phyloP scores from a whole-genome alignment of 441 rosid genomes.

The Codiaeum variegatum region DNA sequence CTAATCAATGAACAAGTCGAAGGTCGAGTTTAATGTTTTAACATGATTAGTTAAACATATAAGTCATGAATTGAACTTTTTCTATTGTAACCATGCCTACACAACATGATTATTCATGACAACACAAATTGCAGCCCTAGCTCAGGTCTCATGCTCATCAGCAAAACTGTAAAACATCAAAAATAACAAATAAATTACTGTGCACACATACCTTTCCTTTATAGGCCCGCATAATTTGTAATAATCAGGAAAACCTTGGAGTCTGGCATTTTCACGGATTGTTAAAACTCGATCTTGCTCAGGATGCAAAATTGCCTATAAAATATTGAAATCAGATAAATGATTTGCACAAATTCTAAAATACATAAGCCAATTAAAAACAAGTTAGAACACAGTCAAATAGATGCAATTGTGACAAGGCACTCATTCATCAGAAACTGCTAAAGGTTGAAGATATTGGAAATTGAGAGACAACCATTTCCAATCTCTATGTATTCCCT shows the following conservation, averaged over 20 bases:
- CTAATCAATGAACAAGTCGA: too few relatives aligned
- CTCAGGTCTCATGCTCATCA: not conserved
- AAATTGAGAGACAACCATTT: not conserved
- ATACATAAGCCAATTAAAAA: not conserved
- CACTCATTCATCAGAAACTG: too few relatives aligned
- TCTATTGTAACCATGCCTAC: too few relatives aligned
- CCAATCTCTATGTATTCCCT: not conserved
- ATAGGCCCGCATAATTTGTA: conserved; percentile 61
- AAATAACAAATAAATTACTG: not conserved
- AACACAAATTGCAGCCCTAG: too few relatives aligned
- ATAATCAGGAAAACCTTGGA: conserved; percentile 68
- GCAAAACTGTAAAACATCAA: not conserved
- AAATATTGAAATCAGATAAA: not conserved
- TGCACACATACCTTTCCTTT: conserved; percentile 49
- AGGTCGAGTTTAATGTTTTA: too few relatives aligned
- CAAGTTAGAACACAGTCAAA: too few relatives aligned
- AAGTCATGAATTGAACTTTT: too few relatives aligned
- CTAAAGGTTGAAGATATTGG: not conserved
- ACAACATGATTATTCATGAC: too few relatives aligned
- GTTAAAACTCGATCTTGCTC: conserved; percentile 60
- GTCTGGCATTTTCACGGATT: conserved; percentile 61
- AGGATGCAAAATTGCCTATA: conserved; percentile 61
- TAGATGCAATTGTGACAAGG: too few relatives aligned
- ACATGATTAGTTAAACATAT: too few relatives aligned
- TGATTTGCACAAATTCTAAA: not conserved